Evolutionary conservation across 2,329 filamentous ascomycete species (phyloP).

Genomic region (Verticillium isaacii): DNA sequence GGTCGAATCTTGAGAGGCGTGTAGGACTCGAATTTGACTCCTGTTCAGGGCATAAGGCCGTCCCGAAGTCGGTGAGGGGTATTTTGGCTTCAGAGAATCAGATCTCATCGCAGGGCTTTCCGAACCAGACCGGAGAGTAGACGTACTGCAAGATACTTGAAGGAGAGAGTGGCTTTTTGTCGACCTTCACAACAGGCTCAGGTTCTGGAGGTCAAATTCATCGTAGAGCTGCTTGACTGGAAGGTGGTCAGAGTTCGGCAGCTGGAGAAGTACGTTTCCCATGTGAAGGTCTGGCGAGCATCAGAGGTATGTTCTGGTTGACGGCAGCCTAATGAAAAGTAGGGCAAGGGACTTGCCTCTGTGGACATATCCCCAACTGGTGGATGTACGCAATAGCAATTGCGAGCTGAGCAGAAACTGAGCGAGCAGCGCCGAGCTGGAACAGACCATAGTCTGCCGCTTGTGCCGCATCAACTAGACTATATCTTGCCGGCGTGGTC

Average conservation of each 20-base stretch:
- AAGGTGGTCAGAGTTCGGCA: slow-evolving; percentile 15
- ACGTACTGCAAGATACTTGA: slow-evolving; percentile 22
- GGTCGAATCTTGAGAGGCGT: slow-evolving; percentile 23
- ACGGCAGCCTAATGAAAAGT: background rate
- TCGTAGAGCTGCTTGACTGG: slow-evolving; percentile 21
- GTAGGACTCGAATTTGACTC: slow-evolving; percentile 18
- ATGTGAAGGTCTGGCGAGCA: slow-evolving; percentile 22
- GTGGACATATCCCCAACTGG: slow-evolving; percentile 22
- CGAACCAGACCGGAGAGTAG: slow-evolving; percentile 28
- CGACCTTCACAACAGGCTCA: slow-evolving; percentile 14
- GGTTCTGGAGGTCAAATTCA: slow-evolving; percentile 16
- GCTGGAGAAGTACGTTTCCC: slow-evolving; percentile 26
- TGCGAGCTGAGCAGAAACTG: slow-evolving; percentile 20
- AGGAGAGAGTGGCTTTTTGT: slow-evolving; percentile 11
- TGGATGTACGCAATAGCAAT: slow-evolving; percentile 24
- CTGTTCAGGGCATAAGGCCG: slow-evolving; percentile 22
- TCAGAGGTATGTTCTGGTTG: background rate
- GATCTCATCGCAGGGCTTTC: slow-evolving; percentile 23
- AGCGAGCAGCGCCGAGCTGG: slow-evolving; percentile 19
- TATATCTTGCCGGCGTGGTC: slow-evolving; percentile 19
- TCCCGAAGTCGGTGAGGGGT: slow-evolving; percentile 27
- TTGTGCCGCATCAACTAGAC: slow-evolving; percentile 14
- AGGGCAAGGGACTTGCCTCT: slow-evolving; percentile 14
- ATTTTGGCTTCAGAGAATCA: slow-evolving; percentile 16
- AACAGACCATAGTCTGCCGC: slow-evolving; percentile 15